Percentiles rank a stretch among this genome's conserved stretches.
These are phyloP conservation scores for Tricholoma flavovirens DNA, from an alignment of 768 basidiomycete species.

Conservation along the genomic window DNA sequence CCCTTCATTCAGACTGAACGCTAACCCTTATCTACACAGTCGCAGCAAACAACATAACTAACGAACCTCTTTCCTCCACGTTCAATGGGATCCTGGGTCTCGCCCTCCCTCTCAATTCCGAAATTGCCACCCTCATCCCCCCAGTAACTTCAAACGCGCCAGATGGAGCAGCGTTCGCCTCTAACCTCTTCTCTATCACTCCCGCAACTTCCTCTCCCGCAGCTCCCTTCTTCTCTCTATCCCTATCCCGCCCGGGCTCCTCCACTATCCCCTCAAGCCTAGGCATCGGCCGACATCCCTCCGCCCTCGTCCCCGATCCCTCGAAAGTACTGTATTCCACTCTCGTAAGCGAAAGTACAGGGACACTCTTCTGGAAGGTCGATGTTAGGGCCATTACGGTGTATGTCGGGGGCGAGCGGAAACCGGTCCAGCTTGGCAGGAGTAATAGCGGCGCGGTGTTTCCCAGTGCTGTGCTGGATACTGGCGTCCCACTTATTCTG, in stretches of 20 bases:
- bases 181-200: slow-evolving; percentile 68
- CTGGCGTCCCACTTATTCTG: slow-evolving; percentile 63
- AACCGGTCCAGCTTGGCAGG: slow-evolving; percentile 34
- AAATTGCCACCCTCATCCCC: slow-evolving; percentile 49
- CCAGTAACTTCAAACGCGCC: slow-evolving; percentile 43
- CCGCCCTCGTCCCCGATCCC: slow-evolving; percentile 45
- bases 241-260: slow-evolving; percentile 65
- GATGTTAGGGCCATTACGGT: slow-evolving; percentile 53
- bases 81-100: slow-evolving; percentile 73
- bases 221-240: slow-evolving; percentile 59
- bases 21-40: slow-evolving; percentile 31
- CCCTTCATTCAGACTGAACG: too few relatives aligned
- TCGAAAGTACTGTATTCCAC: slow-evolving; percentile 43
- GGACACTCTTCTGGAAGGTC: slow-evolving; percentile 60
- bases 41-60: slow-evolving; percentile 47
- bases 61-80: slow-evolving; percentile 50
- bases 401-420: slow-evolving; percentile 42
- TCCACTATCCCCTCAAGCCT: slow-evolving; percentile 49
- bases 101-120: slow-evolving; percentile 66
- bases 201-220: slow-evolving; percentile 47
- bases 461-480: slow-evolving; percentile 69
- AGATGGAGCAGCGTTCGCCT: slow-evolving; percentile 62
- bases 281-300: slow-evolving; percentile 66
- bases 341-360: slow-evolving; percentile 35
- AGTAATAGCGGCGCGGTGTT: slow-evolving; percentile 34